Conservation (phyloP, 116 monocot genomes). For the Papilionanthe hybrid region DNA sequence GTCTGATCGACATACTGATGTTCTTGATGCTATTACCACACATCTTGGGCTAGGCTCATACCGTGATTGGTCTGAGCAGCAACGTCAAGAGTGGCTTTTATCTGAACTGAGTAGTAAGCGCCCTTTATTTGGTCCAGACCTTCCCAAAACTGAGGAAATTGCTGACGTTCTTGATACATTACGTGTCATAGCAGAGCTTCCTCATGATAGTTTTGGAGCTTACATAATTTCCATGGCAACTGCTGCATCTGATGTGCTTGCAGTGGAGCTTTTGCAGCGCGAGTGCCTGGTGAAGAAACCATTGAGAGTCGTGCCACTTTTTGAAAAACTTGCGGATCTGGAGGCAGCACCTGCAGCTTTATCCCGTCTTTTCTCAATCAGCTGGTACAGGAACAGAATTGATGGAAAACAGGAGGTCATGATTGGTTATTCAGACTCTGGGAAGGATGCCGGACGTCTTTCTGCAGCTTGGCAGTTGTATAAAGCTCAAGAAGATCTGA, state of each 20-base stretch:
- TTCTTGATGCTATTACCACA: constrained; percentile 81
- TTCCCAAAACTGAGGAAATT: constrained; percentile 90
- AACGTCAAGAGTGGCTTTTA: constrained; percentile 86
- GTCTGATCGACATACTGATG: constrained; percentile 92
- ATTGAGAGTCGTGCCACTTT: constrained; percentile 85
- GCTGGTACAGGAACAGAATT: constrained; percentile 87
- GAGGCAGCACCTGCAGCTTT: constrained; percentile 91
- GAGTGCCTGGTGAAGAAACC: constrained; percentile 81
- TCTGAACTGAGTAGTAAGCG: constrained; percentile 89
- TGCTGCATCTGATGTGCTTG: constrained; percentile 81
- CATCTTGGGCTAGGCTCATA: constrained; percentile 84
- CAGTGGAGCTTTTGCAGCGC: constrained; percentile 84
- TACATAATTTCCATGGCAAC: constrained; percentile 99
- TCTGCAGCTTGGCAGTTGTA: constrained; percentile 95
- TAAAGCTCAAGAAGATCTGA: constrained; percentile 91
- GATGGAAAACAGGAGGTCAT: constrained; percentile 93
- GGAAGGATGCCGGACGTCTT: constrained; percentile 92
- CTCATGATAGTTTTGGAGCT: constrained; percentile 81
- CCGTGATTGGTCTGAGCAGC: constrained; percentile 85
- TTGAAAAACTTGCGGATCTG: constrained; percentile 95
- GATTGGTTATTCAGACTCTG: constrained; percentile 98
- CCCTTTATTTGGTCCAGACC: constrained; percentile 70
- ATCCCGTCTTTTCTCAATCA: constrained; percentile 79
- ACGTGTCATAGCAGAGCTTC: constrained; percentile 80
- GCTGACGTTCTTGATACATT: constrained; percentile 81